Conservation (phyloP, 768 basidiomycete genomes). For the Leccinum sublutescens region DNA sequence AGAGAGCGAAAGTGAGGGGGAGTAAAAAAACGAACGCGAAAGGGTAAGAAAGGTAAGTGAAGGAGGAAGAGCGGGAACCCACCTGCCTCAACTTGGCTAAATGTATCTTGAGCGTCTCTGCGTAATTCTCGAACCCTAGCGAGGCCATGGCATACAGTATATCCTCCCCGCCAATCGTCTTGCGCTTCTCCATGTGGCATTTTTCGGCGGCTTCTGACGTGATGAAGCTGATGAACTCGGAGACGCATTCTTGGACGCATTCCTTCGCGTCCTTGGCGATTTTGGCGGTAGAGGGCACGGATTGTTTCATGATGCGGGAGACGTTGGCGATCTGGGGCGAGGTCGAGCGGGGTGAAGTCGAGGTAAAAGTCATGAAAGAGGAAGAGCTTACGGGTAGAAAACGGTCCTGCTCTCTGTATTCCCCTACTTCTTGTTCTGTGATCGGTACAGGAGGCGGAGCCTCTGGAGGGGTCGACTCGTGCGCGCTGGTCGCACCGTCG, state of each 20-base stretch:
- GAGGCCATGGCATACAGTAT: conserved; percentile 92
- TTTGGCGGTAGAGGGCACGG: conserved; percentile 88
- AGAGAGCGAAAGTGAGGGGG: background rate
- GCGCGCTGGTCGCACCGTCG: conserved; percentile 32
- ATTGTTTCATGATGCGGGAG: conserved; percentile 94
- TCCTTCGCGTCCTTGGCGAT: conserved; percentile 99
- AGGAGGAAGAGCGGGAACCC: background rate
- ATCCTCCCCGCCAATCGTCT: conserved; percentile 98
- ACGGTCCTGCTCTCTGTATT: conserved; percentile 93
- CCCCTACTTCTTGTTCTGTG: conserved; percentile 90
- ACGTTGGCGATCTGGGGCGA: conserved; percentile 87
- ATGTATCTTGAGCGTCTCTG: conserved; percentile 89
- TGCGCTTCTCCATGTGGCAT: conserved; percentile 91
- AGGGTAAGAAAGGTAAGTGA: background rate
- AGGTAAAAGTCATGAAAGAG: background rate
- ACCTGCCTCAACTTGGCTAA: conserved; percentile 87
- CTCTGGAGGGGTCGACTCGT: conserved; percentile 37
- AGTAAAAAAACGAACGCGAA: background rate
- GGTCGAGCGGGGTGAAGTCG: background rate
- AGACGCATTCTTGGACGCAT: conserved; percentile 97
- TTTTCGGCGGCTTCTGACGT: conserved; percentile 96
- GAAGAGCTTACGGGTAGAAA: conserved; percentile 70
- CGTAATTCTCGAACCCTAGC: conserved; percentile 94
- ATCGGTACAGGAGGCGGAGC: conserved; percentile 64
- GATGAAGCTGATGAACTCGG: conserved; percentile 98